Conservation (phyloP, 2,329 filamentous ascomycete species). For the Chrysoporthe deuterocubensis region DNA sequence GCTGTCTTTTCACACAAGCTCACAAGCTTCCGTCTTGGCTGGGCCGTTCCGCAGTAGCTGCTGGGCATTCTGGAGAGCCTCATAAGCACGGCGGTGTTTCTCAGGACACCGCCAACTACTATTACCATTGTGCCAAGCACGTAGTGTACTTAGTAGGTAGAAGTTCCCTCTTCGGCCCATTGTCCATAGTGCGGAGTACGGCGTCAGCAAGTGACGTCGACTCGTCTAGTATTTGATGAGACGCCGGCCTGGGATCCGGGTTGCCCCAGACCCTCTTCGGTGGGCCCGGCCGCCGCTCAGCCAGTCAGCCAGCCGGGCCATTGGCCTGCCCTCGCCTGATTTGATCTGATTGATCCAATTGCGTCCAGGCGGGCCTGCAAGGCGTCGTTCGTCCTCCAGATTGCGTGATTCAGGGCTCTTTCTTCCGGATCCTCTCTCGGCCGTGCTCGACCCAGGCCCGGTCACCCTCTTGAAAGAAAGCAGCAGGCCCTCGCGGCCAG, state of each 20-base stretch:
- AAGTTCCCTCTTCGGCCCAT: too few species aligned
- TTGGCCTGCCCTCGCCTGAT: background rate
- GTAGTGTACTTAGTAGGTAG: too few species aligned
- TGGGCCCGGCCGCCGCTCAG: background rate
- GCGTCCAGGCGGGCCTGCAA: background rate
- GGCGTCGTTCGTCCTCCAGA: slow-evolving; percentile 8
- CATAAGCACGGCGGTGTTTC: background rate
- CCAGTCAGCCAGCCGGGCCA: background rate
- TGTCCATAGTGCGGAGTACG: background rate
- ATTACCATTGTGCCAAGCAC: too few species aligned
- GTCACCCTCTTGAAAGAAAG: background rate
- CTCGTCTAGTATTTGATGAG: background rate
- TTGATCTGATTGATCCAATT: background rate
- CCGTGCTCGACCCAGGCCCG: background rate
- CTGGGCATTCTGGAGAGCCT: background rate
- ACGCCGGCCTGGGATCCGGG: background rate
- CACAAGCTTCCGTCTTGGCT: background rate
- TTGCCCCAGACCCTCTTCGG: background rate
- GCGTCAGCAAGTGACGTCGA: slow-evolving; percentile 4
- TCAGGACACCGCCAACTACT: background rate
- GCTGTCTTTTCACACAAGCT: background rate
- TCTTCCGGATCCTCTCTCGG: background rate
- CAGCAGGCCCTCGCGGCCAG: background rate
- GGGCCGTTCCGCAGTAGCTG: background rate
- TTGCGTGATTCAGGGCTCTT: slow-evolving; percentile 11